Evolutionary conservation across 2,329 filamentous ascomycete species (phyloP).

Genomic region (Exophiala oligosperma): DNA sequence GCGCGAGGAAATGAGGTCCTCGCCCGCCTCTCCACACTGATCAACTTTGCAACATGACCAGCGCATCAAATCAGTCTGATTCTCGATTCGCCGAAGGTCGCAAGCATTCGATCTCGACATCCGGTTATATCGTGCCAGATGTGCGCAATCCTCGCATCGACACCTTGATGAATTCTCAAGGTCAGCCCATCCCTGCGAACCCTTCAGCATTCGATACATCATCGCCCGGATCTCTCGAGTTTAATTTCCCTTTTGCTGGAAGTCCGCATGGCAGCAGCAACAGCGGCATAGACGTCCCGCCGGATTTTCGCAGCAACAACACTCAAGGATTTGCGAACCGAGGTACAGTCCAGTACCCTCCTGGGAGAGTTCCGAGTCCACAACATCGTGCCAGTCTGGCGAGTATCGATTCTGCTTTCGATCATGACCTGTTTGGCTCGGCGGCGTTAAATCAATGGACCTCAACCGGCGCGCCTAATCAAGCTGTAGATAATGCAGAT

Average conservation of each 20-base stretch:
- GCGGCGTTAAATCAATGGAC: constrained; percentile 25
- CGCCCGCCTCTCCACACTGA: not conserved
- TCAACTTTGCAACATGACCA: constrained; percentile 15
- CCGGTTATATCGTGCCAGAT: constrained; percentile 16
- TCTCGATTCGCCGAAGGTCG: constrained; percentile 8
- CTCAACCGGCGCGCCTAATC: constrained; percentile 18
- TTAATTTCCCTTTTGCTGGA: constrained; percentile 24
- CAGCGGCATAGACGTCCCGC: constrained; percentile 26
- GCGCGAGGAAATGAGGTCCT: constrained; percentile 16
- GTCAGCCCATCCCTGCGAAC: constrained; percentile 13
- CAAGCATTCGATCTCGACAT: constrained; percentile 12
- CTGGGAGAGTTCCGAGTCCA: constrained; percentile 20
- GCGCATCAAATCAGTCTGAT: constrained; percentile 15
- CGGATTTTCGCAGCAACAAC: constrained; percentile 22
- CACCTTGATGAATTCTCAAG: constrained; percentile 14
- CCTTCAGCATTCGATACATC: constrained; percentile 23
- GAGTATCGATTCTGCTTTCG: constrained; percentile 27
- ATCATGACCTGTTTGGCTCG: constrained; percentile 23
- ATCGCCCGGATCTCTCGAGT: constrained; percentile 22
- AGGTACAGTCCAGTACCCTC: constrained; percentile 6
- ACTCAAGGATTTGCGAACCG: constrained; percentile 20
- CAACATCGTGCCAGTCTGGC: constrained; percentile 25
- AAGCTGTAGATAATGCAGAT: constrained; percentile 22
- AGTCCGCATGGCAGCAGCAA: constrained; percentile 28
- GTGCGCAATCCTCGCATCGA: constrained; percentile 24